These are phyloP conservation scores for Pythium coloratum DNA, from an alignment of 352 stramenopile species.

Conservation along the genomic window DNA sequence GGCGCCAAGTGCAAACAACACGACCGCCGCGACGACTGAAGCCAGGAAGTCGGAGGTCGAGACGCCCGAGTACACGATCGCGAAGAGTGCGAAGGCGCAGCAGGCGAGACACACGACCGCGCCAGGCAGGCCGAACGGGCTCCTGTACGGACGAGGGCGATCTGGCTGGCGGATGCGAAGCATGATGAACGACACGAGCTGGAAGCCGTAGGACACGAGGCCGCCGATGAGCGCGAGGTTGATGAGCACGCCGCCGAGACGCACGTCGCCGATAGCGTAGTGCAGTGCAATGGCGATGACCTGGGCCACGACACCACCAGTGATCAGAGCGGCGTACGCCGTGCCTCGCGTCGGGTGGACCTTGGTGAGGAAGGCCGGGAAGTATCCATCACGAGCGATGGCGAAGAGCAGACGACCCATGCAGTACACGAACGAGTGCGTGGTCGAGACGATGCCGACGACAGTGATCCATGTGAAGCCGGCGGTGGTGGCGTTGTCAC, in stretches of 20 bases:
- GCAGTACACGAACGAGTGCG: slow-evolving; percentile 63
- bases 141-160: slow-evolving; percentile 44
- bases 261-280: slow-evolving; percentile 49
- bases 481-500: slow-evolving; percentile 44
- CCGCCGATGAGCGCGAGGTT: slow-evolving; percentile 51
- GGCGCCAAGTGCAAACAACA: slow-evolving; percentile 45
- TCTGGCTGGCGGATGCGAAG: slow-evolving; percentile 46
- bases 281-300: slow-evolving; percentile 42
- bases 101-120: slow-evolving; percentile 42
- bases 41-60: slow-evolving; percentile 48
- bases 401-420: slow-evolving; percentile 54
- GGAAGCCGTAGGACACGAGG: slow-evolving; percentile 56
- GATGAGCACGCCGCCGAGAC: slow-evolving; percentile 56
- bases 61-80: slow-evolving; percentile 54
- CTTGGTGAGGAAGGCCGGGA: slow-evolving; percentile 46
- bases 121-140: slow-evolving; percentile 47
- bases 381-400: slow-evolving; percentile 53
- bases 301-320: slow-evolving; percentile 35
- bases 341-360: slow-evolving; percentile 38
- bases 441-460: slow-evolving; percentile 47
- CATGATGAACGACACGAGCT: slow-evolving; percentile 54
- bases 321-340: slow-evolving; percentile 37
- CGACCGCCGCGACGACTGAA: slow-evolving; percentile 40
- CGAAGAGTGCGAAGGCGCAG: slow-evolving; percentile 33
- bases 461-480: slow-evolving; percentile 57